phyloP scores from a whole-genome alignment of 345 rosid species.

The Pistacia integerrima region DNA sequence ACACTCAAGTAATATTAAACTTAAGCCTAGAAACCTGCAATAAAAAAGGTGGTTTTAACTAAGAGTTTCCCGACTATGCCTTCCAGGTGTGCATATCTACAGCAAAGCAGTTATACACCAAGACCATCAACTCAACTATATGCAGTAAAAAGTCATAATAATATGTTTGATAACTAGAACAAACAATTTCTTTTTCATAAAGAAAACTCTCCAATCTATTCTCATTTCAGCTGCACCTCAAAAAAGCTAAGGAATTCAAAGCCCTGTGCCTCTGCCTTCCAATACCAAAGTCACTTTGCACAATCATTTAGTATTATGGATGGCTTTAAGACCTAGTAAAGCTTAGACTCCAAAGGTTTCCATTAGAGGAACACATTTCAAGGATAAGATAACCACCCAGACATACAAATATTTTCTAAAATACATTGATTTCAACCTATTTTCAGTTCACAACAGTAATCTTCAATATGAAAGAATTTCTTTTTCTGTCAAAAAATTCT shows the following conservation, averaged over 20 bases:
- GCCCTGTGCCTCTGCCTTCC: neutral
- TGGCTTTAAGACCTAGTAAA: neutral
- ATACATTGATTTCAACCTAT: neutral
- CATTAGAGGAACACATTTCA: neutral
- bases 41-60: neutral
- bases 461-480: too few relatives aligned
- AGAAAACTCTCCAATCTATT: neutral
- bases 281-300: neutral
- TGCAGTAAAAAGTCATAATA: neutral
- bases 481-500: too few relatives aligned
- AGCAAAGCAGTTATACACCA: too few relatives aligned
- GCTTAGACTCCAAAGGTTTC: neutral
- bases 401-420: neutral
- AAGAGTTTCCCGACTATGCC: neutral
- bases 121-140: too few relatives aligned
- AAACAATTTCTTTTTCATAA: neutral
- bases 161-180: neutral
- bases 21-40: too few relatives aligned
- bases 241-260: neutral
- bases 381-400: neutral
- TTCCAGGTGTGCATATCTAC: too few relatives aligned
- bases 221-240: neutral
- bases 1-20: neutral
- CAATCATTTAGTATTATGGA: neutral
- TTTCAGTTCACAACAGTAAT: neutral